Evolutionary conservation across 768 basidiomycete species (phyloP), one percentile per base, ranked within the genome.

Genomic region (Boletus edulis): DNA sequence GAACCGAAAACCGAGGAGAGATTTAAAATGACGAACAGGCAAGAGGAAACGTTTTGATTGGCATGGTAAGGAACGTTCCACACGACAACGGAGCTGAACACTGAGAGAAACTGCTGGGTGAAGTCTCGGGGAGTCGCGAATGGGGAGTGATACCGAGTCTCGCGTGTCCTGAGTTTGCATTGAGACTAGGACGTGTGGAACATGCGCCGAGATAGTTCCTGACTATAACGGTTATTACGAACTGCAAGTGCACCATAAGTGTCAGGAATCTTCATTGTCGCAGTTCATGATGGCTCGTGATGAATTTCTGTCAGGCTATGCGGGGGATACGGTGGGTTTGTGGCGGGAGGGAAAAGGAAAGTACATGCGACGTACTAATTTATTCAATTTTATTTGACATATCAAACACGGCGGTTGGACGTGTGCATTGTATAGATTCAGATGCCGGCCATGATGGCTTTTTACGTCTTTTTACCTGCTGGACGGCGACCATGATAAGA

Each of bases 31-130:
- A 65, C 47, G 15, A 45, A 63, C 63, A 51, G 67, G 40, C 56
- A 43, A 13, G 35, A 40, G 20, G 35, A 59, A 67, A 67, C 58
- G 63, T 60, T 68, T 52, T 62, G 49, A 59, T 60, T 49, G 56
- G 67, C 57, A 55, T 64, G 64, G 46, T 18, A 12, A n/a, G 49
- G 46, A 39, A 47, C 40, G 45, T 37, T 47, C 29, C 22, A 10
- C 11, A 12, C 10, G 50, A 51, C 49, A 39, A 37, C 38, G 14
- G 35, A 40, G n/a, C 27, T 32, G 15, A 20, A n/a, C 13, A 2
- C 14, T 14, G 31, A 18, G 5, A 22, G 22, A 22, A 37, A 47
- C 27, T 29, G 40, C 32, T n/a, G 13, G 13, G n/a, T 1, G 11
- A 44, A 6, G 20, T 31, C 40, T 29, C 8, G 12, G 38, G 32